Evolutionary conservation across 202 grass and related monocot genomes (phyloP).

Genomic region (Eragrostis tef): DNA sequence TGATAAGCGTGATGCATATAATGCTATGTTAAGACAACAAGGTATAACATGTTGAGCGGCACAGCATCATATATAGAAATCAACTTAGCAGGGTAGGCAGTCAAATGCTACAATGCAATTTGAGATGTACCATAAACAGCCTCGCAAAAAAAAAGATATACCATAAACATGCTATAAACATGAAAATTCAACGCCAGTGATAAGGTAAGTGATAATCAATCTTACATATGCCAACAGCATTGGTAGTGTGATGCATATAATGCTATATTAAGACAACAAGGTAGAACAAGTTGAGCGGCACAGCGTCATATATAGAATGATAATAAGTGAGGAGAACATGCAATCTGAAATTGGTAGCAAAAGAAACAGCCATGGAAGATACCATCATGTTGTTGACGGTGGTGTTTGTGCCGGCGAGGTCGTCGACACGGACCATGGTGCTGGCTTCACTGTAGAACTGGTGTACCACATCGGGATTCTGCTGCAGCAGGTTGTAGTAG

Average conservation of each 20-base stretch:
- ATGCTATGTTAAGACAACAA: no score
- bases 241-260: not conserved
- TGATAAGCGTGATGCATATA: no score
- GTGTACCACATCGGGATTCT: constrained; percentile 78
- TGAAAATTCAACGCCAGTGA: not conserved
- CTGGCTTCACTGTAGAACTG: constrained; percentile 96
- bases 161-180: not conserved
- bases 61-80: no score
- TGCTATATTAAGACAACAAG: not conserved
- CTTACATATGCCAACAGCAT: not conserved
- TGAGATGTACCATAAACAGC: not conserved
- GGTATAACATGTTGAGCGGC: no score
- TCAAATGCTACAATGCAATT: not conserved
- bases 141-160: no score
- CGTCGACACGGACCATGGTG: constrained; percentile 80
- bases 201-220: not conserved
- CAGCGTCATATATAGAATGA: not conserved
- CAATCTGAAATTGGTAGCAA: not conserved
- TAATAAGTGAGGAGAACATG: not conserved
- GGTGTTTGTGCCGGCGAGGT: constrained; percentile 59
- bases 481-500: constrained; percentile 88
- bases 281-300: not conserved
- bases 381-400: constrained; percentile 80
- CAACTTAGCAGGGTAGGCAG: not conserved
- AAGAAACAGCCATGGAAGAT: not conserved